Percentiles rank a stretch among this genome's conserved stretches.
Conservation (phyloP, 2,329 filamentous ascomycete genomes). For the Neopestalotiopsis sp. region DNA sequence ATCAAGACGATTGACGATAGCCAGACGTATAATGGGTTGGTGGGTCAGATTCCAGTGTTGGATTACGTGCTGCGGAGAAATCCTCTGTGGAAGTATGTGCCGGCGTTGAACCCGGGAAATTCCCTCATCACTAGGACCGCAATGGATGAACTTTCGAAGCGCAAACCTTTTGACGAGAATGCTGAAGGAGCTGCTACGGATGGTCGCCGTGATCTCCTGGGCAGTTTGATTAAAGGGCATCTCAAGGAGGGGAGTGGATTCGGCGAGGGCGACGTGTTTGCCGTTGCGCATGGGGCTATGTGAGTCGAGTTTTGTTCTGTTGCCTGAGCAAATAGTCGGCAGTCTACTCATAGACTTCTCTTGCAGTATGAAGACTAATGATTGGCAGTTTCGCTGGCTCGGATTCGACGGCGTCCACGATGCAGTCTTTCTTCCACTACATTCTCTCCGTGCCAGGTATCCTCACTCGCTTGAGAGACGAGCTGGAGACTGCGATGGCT, state of each 20-base stretch:
- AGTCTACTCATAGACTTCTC: not conserved
- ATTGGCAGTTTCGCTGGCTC: slow-evolving; percentile 59
- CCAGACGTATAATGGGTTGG: slow-evolving; percentile 57
- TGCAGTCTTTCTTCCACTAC: slow-evolving; percentile 61
- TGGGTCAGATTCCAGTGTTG: slow-evolving; percentile 56
- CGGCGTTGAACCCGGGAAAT: slow-evolving; percentile 47
- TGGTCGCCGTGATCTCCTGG: slow-evolving; percentile 55
- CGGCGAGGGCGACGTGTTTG: slow-evolving; percentile 58
- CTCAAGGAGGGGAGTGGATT: slow-evolving; percentile 54
- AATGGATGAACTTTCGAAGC: slow-evolving; percentile 51
- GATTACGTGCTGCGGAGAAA: slow-evolving; percentile 54
- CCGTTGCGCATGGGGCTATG: slow-evolving; percentile 62
- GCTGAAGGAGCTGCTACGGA: slow-evolving; percentile 44
- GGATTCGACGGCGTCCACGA: slow-evolving; percentile 64
- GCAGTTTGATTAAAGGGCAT: slow-evolving; percentile 56
- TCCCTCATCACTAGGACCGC: slow-evolving; percentile 58
- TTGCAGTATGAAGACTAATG: not conserved
- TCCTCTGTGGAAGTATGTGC: slow-evolving; percentile 47
- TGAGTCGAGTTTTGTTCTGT: slow-evolving; percentile 34
- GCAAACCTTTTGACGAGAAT: slow-evolving; percentile 51
- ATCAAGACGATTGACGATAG: slow-evolving; percentile 58
- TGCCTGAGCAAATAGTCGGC: too few relatives aligned
- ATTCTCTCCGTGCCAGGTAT: slow-evolving; percentile 49
- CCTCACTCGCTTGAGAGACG: slow-evolving; percentile 44
- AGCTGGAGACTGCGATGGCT: slow-evolving; percentile 48